A percentile compares a stretch with the other conserved stretches of the same genome.
Evolutionary conservation across 176 grass and related monocot genomes (phyloP).

Genomic region (Triticum aestivum): DNA sequence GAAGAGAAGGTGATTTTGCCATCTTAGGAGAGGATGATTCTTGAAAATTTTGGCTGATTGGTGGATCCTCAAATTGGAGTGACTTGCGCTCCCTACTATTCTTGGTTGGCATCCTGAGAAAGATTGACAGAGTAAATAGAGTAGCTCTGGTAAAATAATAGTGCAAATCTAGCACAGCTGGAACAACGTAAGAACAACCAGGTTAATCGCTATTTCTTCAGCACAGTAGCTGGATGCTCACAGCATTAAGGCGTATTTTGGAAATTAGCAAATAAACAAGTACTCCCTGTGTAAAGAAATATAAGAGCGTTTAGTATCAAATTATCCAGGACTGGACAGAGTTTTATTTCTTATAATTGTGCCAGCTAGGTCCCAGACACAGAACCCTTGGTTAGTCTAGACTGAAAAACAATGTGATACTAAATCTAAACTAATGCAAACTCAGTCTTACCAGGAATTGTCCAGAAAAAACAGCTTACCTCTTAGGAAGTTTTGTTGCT

Average conservation of each 20-base stretch:
- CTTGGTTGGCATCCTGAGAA: conserved; percentile 80
- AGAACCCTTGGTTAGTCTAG: conserved; percentile 3
- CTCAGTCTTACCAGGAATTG: not conserved
- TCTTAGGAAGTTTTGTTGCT: conserved; percentile 96
- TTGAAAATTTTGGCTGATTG: conserved; percentile 51
- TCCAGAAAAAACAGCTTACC: conserved; percentile 43
- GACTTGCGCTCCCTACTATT: conserved; percentile 59
- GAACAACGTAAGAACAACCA: not conserved
- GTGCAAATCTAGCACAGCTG: not conserved
- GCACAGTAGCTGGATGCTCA: not conserved
- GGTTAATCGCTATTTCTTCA: conserved; percentile 14
- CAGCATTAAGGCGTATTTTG: not conserved
- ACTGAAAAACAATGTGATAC: conserved; percentile 14
- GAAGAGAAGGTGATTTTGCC: conserved; percentile 96
- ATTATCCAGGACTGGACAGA: not conserved
- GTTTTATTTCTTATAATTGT: conserved; percentile 7
- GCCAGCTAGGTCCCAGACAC: not conserved
- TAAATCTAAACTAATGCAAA: conserved; percentile 13
- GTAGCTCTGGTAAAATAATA: conserved; percentile 4
- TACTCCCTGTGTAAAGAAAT: no score
- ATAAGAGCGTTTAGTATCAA: no score
- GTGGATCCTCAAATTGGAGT: conserved; percentile 71
- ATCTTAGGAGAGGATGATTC: conserved; percentile 89
- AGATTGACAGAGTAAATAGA: conserved; percentile 29
- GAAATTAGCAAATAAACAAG: no score